These are phyloP conservation scores for Aspergillus terreus DNA, from an alignment of 2,329 filamentous ascomycete genomes.

Conservation along the genomic window DNA sequence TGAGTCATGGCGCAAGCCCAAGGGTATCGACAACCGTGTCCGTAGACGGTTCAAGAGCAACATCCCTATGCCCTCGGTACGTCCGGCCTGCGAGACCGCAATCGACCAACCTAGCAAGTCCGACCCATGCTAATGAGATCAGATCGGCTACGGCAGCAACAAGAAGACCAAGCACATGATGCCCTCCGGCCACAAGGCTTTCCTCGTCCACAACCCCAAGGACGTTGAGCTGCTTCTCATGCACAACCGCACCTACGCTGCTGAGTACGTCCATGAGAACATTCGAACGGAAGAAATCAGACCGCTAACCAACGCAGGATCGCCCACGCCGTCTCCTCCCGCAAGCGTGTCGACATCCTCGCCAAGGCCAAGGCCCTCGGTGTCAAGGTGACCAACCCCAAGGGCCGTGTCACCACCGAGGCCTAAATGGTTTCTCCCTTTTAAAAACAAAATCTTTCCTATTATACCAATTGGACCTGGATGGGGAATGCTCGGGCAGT, in stretches of 20 bases:
- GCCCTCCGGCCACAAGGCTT: slow-evolving; percentile 99
- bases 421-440: slow-evolving; percentile 55
- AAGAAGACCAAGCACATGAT: slow-evolving; percentile 99
- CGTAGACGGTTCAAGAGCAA: slow-evolving; percentile 96
- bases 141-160: slow-evolving; percentile 99
- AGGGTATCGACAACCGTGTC: slow-evolving; percentile 99
- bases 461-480: slow-evolving; percentile 9
- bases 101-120: neutral
- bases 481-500: slow-evolving; percentile 5
- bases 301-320: slow-evolving; percentile 59
- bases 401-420: slow-evolving; percentile 98
- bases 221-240: slow-evolving; percentile 98
- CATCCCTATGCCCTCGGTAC: slow-evolving; percentile 96
- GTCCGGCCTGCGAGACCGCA: slow-evolving; percentile 36
- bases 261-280: slow-evolving; percentile 68
- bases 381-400: slow-evolving; percentile 99
- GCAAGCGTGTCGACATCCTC: slow-evolving; percentile 98
- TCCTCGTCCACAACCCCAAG: slow-evolving; percentile 95
- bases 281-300: neutral
- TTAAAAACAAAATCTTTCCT: slow-evolving; percentile 14
- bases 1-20: slow-evolving; percentile 96
- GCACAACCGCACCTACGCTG: slow-evolving; percentile 99
- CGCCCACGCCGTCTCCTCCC: slow-evolving; percentile 93
- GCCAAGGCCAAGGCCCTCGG: slow-evolving; percentile 95
- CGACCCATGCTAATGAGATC: slow-evolving; percentile 12